These are phyloP conservation scores for Fusarium verticillioides DNA, from an alignment of 2,329 filamentous ascomycete genomes.

Conservation along the genomic window DNA sequence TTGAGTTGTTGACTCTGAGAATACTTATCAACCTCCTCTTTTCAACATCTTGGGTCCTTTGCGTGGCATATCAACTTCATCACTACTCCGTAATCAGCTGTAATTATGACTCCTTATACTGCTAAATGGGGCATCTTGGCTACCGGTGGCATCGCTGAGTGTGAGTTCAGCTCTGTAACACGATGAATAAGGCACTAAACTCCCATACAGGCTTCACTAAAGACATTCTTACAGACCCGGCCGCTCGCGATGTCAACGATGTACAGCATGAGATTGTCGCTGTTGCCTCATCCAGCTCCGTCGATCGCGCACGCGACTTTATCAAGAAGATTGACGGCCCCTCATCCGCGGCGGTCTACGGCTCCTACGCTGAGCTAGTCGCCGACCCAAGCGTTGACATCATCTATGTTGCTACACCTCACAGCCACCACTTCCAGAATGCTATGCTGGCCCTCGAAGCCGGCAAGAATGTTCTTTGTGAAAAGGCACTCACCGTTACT, in stretches of 20 bases:
- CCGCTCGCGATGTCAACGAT: constrained; percentile 74
- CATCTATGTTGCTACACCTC: constrained; percentile 89
- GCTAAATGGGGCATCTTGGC: constrained; percentile 71
- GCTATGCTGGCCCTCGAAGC: constrained; percentile 84
- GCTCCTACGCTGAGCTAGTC: constrained; percentile 84
- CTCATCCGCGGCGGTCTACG: constrained; percentile 75
- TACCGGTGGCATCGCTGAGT: constrained; percentile 68
- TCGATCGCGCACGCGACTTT: constrained; percentile 76
- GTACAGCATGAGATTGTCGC: constrained; percentile 82
- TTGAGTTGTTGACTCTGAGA: background rate
- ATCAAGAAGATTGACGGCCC: constrained; percentile 77
- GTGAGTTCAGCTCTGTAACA: constrained; percentile 50
- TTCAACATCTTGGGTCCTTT: background rate
- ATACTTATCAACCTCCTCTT: background rate
- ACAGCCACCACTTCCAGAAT: constrained; percentile 94
- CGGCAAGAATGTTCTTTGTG: constrained; percentile 89
- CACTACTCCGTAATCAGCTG: constrained; percentile 5
- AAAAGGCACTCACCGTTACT: constrained; percentile 90
- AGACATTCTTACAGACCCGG: constrained; percentile 81
- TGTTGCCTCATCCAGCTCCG: constrained; percentile 81
- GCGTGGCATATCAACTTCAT: background rate
- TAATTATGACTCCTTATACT: constrained; percentile 59
- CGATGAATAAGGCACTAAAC: background rate
- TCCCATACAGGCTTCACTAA: constrained; percentile 70
- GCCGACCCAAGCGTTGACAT: constrained; percentile 83